Conservation (phyloP, 495 filamentous ascomycete species). For the Penicillium bialowiezense region DNA sequence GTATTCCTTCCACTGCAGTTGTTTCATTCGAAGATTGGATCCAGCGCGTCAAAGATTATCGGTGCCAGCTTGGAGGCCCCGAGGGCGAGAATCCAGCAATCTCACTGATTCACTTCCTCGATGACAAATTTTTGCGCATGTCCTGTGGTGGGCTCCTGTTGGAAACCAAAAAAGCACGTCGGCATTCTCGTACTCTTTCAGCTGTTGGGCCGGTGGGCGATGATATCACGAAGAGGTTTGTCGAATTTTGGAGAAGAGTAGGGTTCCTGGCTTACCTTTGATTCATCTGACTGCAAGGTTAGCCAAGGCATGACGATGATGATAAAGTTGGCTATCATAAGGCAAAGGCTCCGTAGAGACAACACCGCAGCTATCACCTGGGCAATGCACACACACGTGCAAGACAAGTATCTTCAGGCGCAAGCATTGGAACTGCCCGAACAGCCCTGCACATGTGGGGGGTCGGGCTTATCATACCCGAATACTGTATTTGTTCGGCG, state of each 20-base stretch:
- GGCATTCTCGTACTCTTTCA: conserved; percentile 37
- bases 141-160: conserved; percentile 47
- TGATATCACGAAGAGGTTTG: conserved; percentile 18
- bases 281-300: too few relatives aligned
- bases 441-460: too few relatives aligned
- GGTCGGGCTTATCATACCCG: too few relatives aligned
- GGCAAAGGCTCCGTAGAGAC: too few relatives aligned
- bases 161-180: conserved; percentile 29
- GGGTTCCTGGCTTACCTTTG: conserved; percentile 19
- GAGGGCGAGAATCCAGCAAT: conserved; percentile 42
- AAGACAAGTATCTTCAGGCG: too few relatives aligned
- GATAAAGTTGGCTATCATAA: too few relatives aligned
- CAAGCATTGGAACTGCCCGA: too few relatives aligned
- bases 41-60: not conserved
- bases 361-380: too few relatives aligned
- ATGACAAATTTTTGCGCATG: conserved; percentile 44
- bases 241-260: not conserved
- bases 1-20: conserved; percentile 20
- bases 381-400: too few relatives aligned
- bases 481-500: too few relatives aligned
- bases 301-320: too few relatives aligned
- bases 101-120: conserved; percentile 41
- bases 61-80: conserved; percentile 9
- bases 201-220: conserved; percentile 28
- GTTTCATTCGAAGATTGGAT: conserved; percentile 41